Evolutionary conservation across 2,329 filamentous ascomycete genomes (phyloP), one percentile per base, ranked within the genome.

Genomic region (Arthrobotrys pseudoclavata): DNA sequence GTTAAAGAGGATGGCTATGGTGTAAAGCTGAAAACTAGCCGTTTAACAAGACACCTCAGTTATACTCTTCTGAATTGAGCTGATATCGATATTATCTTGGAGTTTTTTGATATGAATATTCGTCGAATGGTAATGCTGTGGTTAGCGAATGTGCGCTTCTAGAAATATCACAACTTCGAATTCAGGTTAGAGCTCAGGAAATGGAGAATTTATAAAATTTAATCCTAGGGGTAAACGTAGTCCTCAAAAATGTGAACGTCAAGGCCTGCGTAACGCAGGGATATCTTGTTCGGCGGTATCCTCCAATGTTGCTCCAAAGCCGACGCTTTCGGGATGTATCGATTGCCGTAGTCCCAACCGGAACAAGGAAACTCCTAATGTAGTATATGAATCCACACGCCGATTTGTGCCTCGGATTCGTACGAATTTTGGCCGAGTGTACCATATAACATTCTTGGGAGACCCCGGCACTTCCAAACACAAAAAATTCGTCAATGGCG

Each of bases 311-410:
- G 34, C 34, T 42, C 64, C 52, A 34, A 18, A 18, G 62, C 52
- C 62, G 53, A 76, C 55, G 71, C 57, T 48, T 69, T 76, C 64
- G 57, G 64, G 50, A n/a, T 66, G 55, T 31, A 68, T 37, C 45
- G 13, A 48, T 55, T 53, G 37, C 55, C 64, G 64, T 31, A 66
- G 47, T 67, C 45, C 29, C 50, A 76, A 61, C 72, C 72, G 66
- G 67, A 47, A 40, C 52, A 76, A 47, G 66, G 72, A 66, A 70
- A 37, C 60, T 76, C 42, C 50, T 22, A 70, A 52, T 60, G 20
- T n/a, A n/a, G 55, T 37, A 70, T 61, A 53, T 40, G 60, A 67
- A 29, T 47, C 26, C 62, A 26, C 29, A 31, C 31, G 26, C 26
- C 57, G 31, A 53, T 55, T n/a, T 63, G 62, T 64, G 63, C 47